Percentiles rank a stretch among this genome's conserved stretches.
phyloP scores from a whole-genome alignment of 371 early-diverging fungal species.

The Gilbertella persicaria region DNA sequence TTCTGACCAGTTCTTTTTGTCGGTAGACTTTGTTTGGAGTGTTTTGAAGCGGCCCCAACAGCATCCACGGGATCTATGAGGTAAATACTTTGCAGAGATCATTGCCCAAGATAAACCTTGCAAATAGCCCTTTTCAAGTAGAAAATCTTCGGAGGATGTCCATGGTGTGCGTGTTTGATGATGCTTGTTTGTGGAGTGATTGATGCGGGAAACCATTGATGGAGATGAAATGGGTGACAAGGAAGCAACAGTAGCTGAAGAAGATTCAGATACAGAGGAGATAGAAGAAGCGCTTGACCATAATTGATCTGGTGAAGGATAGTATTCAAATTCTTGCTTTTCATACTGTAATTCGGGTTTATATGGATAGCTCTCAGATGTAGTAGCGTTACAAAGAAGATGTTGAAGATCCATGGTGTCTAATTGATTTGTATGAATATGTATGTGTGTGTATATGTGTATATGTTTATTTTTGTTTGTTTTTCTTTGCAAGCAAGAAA shows the following conservation, averaged over 20 bases:
- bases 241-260: no score
- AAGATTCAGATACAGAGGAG: conserved; percentile 12
- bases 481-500: conserved; percentile 13
- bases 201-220: not conserved
- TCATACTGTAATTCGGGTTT: conserved; percentile 6
- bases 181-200: not conserved
- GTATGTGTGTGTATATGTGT: not conserved
- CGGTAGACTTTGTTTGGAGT: conserved; percentile 31
- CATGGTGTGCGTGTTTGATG: conserved; percentile 46
- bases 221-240: conserved; percentile 23
- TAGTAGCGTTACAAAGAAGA: conserved; percentile 32
- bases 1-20: conserved; percentile 31
- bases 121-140: conserved; percentile 39
- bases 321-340: conserved; percentile 13
- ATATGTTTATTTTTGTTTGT: no score
- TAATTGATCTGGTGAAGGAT: conserved; percentile 6
- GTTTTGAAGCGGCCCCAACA: conserved; percentile 52
- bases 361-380: no score
- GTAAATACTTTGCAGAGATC: conserved; percentile 44
- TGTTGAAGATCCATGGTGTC: conserved; percentile 41
- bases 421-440: no score
- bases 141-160: conserved; percentile 39
- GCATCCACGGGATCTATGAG: conserved; percentile 47
- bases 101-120: conserved; percentile 49
- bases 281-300: conserved; percentile 21